Conservation (phyloP, 768 basidiomycete species). For the Boletellus ananiceps region DNA sequence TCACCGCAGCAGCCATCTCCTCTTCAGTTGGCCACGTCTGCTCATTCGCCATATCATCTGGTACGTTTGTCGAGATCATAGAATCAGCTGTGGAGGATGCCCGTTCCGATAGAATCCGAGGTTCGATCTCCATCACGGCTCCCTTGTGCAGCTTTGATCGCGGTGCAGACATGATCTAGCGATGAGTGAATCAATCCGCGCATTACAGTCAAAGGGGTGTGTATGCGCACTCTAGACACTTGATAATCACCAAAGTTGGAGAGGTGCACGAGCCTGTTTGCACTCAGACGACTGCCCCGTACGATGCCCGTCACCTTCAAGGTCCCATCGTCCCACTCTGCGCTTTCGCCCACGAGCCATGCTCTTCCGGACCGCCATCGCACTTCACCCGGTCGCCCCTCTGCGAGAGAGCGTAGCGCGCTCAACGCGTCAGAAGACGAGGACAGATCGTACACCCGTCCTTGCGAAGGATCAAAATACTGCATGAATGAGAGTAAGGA, state of each 20-base stretch:
- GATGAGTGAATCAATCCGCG: not conserved
- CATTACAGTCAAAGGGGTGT: not conserved
- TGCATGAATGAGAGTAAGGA: slow-evolving; percentile 91
- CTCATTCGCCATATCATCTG: slow-evolving; percentile 87
- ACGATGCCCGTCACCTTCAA: slow-evolving; percentile 80
- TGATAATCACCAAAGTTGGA: slow-evolving; percentile 88
- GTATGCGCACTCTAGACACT: slow-evolving; percentile 59
- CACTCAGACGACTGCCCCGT: slow-evolving; percentile 70
- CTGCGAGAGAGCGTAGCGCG: slow-evolving; percentile 72
- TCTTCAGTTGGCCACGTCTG: slow-evolving; percentile 99
- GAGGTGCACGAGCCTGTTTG: slow-evolving; percentile 82
- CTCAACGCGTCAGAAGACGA: slow-evolving; percentile 61
- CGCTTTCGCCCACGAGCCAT: slow-evolving; percentile 70
- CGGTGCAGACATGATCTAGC: slow-evolving; percentile 64
- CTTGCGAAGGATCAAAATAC: slow-evolving; percentile 87
- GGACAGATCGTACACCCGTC: slow-evolving; percentile 70
- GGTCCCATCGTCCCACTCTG: slow-evolving; percentile 56
- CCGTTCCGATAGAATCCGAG: slow-evolving; percentile 57
- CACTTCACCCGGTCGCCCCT: slow-evolving; percentile 76
- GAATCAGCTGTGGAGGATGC: slow-evolving; percentile 70
- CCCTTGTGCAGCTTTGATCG: slow-evolving; percentile 32
- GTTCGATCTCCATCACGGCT: slow-evolving; percentile 64
- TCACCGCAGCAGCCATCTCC: slow-evolving; percentile 60
- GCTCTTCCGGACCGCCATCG: slow-evolving; percentile 80
- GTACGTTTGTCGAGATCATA: slow-evolving; percentile 79